Percentiles rank a stretch among this genome's conserved stretches.
phyloP scores from a whole-genome alignment of 345 rosid species.

The Corchorus capsularis region DNA sequence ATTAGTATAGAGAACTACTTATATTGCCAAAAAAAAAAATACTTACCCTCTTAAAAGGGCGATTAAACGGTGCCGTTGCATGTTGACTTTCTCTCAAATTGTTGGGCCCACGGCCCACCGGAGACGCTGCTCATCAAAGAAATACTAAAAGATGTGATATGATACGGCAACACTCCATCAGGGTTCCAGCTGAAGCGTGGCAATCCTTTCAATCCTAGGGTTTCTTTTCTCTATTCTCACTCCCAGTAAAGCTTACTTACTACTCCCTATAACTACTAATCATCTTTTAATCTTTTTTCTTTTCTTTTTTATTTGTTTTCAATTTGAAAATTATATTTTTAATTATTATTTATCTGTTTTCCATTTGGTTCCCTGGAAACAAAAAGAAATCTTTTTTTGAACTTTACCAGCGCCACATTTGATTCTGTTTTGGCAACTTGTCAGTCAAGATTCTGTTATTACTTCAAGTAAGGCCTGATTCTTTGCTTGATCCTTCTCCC shows the following conservation, averaged over 20 bases:
- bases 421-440: background rate
- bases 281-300: background rate
- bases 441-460: background rate
- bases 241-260: constrained; percentile 10
- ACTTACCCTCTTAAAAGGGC: background rate
- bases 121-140: background rate
- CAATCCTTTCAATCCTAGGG: constrained; percentile 33
- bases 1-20: too few relatives aligned
- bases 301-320: background rate
- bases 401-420: background rate
- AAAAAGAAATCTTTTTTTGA: background rate
- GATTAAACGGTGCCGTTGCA: background rate
- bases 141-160: constrained; percentile 25
- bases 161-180: constrained; percentile 41
- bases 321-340: too few relatives aligned
- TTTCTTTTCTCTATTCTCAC: constrained; percentile 22
- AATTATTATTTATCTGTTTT: background rate
- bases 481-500: background rate
- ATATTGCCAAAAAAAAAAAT: background rate
- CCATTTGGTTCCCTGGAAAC: constrained; percentile 15
- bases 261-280: background rate
- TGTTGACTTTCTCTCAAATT: background rate
- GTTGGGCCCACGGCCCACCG: background rate
- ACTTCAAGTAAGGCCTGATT: background rate
- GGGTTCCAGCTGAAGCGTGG: constrained; percentile 15